Conservation (phyloP, 768 basidiomycete species). For the Brasilioporus rufonigricans region DNA sequence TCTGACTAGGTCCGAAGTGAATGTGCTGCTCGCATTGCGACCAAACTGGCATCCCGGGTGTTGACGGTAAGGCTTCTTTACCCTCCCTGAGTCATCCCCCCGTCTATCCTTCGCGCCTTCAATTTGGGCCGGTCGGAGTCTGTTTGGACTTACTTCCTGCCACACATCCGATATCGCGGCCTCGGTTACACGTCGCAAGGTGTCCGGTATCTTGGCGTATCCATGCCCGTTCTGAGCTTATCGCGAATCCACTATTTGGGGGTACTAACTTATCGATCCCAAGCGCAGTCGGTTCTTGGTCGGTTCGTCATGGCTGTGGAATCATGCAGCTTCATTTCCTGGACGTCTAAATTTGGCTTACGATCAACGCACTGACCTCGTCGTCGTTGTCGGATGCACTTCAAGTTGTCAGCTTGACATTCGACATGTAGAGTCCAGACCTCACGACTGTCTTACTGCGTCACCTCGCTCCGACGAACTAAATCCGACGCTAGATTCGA, state of each 20-base stretch:
- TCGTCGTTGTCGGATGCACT: neutral
- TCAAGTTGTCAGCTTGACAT: no score
- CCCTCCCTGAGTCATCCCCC: neutral
- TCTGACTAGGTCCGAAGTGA: neutral
- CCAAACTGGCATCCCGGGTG: neutral
- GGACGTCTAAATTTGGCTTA: neutral
- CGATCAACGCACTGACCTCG: neutral
- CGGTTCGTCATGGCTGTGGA: neutral
- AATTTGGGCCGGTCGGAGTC: neutral
- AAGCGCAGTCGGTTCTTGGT: neutral
- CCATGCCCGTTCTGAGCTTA: slow-evolving; percentile 9
- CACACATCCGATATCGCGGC: neutral
- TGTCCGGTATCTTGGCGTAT: slow-evolving; percentile 2
- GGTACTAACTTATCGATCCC: neutral
- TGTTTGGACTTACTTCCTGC: neutral
- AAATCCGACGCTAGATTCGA: slow-evolving; percentile 2
- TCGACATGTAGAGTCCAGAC: neutral
- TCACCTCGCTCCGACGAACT: neutral
- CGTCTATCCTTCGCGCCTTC: neutral
- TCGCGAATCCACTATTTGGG: neutral
- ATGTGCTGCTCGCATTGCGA: neutral
- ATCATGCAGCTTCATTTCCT: neutral
- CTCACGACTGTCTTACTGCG: neutral
- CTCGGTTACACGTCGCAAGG: slow-evolving; percentile 7
- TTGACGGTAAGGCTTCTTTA: slow-evolving; percentile 7